Percentiles rank a stretch among this genome's conserved stretches.
phyloP scores from a whole-genome alignment of 2,329 filamentous ascomycete genomes.

The Fonsecaea nubica region DNA sequence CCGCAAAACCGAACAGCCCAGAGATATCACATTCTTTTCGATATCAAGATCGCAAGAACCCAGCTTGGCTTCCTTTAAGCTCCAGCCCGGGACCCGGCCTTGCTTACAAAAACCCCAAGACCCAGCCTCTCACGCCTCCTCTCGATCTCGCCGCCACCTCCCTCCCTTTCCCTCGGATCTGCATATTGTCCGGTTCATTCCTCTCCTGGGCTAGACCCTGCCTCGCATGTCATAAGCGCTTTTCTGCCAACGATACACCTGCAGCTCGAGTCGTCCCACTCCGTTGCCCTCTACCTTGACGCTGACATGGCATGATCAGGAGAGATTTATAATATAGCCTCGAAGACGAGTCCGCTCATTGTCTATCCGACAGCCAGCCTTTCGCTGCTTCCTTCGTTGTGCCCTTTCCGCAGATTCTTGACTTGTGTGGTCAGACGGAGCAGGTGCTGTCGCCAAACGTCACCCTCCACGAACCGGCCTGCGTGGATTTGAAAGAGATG shows the following conservation, averaged over 20 bases:
- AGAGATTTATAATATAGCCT: conserved; percentile 1
- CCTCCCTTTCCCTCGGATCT: conserved; percentile 9
- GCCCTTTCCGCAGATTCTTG: conserved; percentile 3
- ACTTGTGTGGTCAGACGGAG: conserved; percentile 7
- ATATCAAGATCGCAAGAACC: background rate
- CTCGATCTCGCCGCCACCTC: conserved; percentile 13
- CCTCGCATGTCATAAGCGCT: conserved; percentile 30
- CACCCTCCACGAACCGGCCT: conserved; percentile 5
- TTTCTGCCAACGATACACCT: conserved; percentile 26
- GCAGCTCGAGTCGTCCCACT: conserved; percentile 21
- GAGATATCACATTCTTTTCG: background rate
- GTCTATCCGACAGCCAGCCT: conserved; percentile 9
- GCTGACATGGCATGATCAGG: conserved; percentile 30
- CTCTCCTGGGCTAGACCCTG: conserved; percentile 23
- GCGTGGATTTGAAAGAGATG: conserved; percentile 27
- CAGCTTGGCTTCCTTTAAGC: conserved; percentile 2
- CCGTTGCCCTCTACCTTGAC: conserved; percentile 10
- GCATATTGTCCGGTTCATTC: conserved; percentile 10
- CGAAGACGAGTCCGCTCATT: conserved; percentile 20
- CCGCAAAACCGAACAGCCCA: background rate
- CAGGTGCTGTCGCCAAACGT: conserved; percentile 11
- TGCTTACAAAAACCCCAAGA: conserved; percentile 12
- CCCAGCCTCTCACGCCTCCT: conserved; percentile 17
- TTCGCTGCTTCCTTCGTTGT: conserved; percentile 5
- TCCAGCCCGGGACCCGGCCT: background rate